Base-by-base conservation (phyloP, 352 stramenopile species). In the Phytophthora pinifolia region DNA sequence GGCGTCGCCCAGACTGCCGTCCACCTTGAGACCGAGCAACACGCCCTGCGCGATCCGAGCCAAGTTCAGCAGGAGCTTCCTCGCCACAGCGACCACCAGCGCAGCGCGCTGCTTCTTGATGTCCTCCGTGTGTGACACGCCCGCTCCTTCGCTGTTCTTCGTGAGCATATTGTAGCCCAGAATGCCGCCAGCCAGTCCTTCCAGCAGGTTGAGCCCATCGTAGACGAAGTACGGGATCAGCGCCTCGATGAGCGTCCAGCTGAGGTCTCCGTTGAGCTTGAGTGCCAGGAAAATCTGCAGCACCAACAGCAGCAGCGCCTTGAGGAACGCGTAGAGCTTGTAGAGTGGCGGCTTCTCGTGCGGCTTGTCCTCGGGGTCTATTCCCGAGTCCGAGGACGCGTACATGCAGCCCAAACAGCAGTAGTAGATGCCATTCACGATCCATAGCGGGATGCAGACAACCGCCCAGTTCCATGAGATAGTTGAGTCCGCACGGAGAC, bases 301-400 rank as follows among this genome's bases (percentile, higher is more conserved):
- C 46, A 84, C 72, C 45, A 94, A 62, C 39, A 92, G 67, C 30
- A 91, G 54, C 34, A 91, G 65, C 47, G 73, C 73, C 68, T 92
- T 94, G 59, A 90, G 69, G 53, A 94, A 88, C 61, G 79, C 71
- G 61, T 88, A 91, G n/a, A 90, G 50, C 65, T 88, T 89, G 73
- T 70, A 79, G 0, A 94, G 59, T 25, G 39, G 41, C 10, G 79
- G 65, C 9, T 70, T 82, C 35, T 79, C 41, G 12, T 72, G 47
- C 27, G 77, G 54, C 43, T 79, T 74, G 25, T 88, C 73, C 38
- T 93, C 83, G 12, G 78, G 75, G 45, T 91, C 73, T 67, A 78
- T 65, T 27, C 49, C 53, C 1, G 63, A 39, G 63, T 79, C 70
- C 32, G 71, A 74, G 8, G 67, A 80, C 7, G 80, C 44, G 46